Percentiles rank a stretch among this genome's conserved stretches.
phyloP scores from a whole-genome alignment of 1,139 yeast species.

The Yamadazyma triangularis region DNA sequence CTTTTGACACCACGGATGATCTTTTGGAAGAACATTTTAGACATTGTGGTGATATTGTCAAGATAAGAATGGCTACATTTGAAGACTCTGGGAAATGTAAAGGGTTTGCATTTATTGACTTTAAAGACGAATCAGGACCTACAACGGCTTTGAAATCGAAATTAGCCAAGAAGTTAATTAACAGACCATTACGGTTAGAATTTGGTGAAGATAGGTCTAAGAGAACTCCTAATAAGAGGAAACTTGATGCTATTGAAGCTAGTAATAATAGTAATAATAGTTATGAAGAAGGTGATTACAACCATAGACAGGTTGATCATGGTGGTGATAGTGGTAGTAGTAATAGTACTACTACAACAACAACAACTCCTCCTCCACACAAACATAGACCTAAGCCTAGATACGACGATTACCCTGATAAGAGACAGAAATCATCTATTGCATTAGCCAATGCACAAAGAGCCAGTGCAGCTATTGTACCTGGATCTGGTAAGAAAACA shows the following conservation, averaged over 20 bases:
- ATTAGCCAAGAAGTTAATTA: conserved; percentile 60
- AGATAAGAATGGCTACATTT: conserved; percentile 93
- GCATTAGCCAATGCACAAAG: conserved; percentile 89
- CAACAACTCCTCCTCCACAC: conserved; percentile 8
- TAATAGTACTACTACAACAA: neutral
- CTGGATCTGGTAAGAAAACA: conserved; percentile 84
- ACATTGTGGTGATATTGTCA: conserved; percentile 74
- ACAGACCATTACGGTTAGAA: conserved; percentile 79
- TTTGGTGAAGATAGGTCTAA: conserved; percentile 94
- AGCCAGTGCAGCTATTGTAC: conserved; percentile 84
- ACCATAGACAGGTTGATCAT: too few species aligned
- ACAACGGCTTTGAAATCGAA: conserved; percentile 78
- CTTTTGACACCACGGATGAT: conserved; percentile 89
- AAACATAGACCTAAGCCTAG: conserved; percentile 13
- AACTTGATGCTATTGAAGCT: conserved; percentile 18
- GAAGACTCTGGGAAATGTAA: conserved; percentile 95
- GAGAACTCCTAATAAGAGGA: conserved; percentile 48
- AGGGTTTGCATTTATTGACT: conserved; percentile 93
- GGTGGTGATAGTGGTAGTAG: neutral
- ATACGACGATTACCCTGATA: too few species aligned
- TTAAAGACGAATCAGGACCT: conserved; percentile 74
- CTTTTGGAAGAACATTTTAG: conserved; percentile 73
- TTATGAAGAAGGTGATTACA: conserved; percentile 19
- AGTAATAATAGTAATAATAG: conserved; percentile 5
- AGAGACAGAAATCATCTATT: conserved; percentile 72